Percentiles rank a stretch among this genome's conserved stretches.
Conservation (phyloP, 164 flowering plant species). For the Pachysandra terminalis region DNA sequence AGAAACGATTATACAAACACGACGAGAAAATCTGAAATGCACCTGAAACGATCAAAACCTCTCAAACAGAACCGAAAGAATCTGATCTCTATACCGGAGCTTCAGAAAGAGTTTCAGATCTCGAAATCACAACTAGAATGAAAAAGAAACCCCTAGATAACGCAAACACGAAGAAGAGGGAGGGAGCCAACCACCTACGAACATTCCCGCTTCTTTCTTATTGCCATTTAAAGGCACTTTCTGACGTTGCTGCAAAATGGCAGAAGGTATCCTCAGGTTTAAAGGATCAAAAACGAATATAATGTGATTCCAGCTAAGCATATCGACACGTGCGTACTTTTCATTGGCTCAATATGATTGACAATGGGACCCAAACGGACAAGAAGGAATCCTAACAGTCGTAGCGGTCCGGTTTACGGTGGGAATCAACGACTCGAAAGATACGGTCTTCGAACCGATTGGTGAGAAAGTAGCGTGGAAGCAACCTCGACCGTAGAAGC, state of each 20-base stretch:
- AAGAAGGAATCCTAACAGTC: constrained; percentile 27
- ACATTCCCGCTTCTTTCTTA: constrained; percentile 32
- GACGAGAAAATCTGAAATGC: background rate
- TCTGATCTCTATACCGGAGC: background rate
- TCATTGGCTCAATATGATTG: constrained; percentile 1
- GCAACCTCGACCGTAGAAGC: background rate
- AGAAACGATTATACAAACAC: background rate
- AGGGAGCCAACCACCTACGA: background rate
- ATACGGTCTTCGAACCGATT: background rate
- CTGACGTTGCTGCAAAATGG: constrained; percentile 1
- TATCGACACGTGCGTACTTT: background rate
- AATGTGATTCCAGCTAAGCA: constrained; percentile 5
- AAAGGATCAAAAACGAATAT: background rate
- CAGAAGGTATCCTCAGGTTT: constrained; percentile 8
- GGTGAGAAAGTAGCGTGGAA: constrained; percentile 3
- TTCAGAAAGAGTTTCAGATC: constrained; percentile 8
- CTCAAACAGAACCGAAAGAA: background rate
- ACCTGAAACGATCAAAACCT: constrained; percentile 4
- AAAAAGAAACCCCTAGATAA: constrained; percentile 10
- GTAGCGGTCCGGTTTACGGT: constrained; percentile 5
- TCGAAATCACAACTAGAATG: constrained; percentile 6
- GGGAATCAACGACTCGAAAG: too few relatives aligned
- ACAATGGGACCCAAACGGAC: constrained; percentile 11
- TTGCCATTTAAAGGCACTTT: constrained; percentile 18
- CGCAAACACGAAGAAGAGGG: constrained; percentile 17